phyloP scores from a whole-genome alignment of 495 filamentous ascomycete genomes.

The Thozetella sp. region DNA sequence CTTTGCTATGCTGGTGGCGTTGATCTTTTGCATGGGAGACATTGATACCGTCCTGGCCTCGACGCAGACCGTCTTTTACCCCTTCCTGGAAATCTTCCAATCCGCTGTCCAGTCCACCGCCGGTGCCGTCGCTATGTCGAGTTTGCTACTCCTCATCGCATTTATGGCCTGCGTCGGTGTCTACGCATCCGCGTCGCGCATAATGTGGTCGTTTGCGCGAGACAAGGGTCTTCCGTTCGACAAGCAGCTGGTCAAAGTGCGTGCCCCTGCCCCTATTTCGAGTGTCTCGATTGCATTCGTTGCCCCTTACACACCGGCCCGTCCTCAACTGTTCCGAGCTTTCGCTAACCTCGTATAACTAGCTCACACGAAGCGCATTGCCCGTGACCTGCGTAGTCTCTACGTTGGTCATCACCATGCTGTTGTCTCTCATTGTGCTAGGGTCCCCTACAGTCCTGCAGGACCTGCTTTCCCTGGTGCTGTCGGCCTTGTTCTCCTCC shows the following conservation, averaged over 20 bases:
- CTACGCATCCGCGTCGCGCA: conserved; percentile 50
- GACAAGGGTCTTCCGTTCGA: conserved; percentile 55
- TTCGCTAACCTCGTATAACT: conserved; percentile 23
- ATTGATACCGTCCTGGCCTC: conserved; percentile 35
- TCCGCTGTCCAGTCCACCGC: conserved; percentile 37
- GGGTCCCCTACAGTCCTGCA: conserved; percentile 56
- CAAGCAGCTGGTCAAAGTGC: conserved; percentile 41
- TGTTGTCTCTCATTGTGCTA: conserved; percentile 60
- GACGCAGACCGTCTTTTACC: conserved; percentile 31
- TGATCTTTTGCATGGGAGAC: conserved; percentile 50
- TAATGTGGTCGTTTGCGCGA: conserved; percentile 57
- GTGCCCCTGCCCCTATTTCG: too few relatives aligned
- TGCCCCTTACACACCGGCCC: background rate
- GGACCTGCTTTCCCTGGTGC: conserved; percentile 48
- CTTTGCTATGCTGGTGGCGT: conserved; percentile 49
- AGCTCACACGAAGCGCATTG: conserved; percentile 31
- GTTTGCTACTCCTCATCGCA: conserved; percentile 42
- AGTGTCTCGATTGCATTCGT: too few relatives aligned
- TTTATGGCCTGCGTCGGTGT: conserved; percentile 43
- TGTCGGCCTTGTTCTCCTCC: conserved; percentile 41
- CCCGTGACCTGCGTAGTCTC: conserved; percentile 50
- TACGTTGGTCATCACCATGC: conserved; percentile 45
- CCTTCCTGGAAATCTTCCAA: conserved; percentile 54
- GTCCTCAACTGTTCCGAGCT: background rate
- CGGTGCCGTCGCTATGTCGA: conserved; percentile 45